Evolutionary conservation across 257 asterid species (phyloP).

Genomic region (Scutellaria barbata): DNA sequence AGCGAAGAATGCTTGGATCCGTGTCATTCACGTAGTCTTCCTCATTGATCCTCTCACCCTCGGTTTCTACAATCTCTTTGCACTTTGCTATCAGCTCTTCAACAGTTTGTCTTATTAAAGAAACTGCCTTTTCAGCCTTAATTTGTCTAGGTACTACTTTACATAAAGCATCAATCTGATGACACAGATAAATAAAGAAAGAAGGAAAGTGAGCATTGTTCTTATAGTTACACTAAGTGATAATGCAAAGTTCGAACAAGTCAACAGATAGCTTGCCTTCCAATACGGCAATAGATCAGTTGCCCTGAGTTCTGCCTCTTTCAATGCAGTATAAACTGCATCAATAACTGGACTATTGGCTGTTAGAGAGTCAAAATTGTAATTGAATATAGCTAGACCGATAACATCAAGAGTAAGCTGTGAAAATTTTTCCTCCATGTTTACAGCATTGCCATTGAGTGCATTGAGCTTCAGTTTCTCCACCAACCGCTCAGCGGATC

Average conservation of each 20-base stretch:
- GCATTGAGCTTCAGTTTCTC: slow-evolving; percentile 69
- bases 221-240: slow-evolving; percentile 23
- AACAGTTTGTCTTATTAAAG: slow-evolving; percentile 74
- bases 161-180: slow-evolving; percentile 75
- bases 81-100: slow-evolving; percentile 88
- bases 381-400: slow-evolving; percentile 89
- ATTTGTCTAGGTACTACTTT: slow-evolving; percentile 85
- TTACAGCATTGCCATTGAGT: slow-evolving; percentile 67
- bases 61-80: slow-evolving; percentile 81
- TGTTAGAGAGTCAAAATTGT: slow-evolving; percentile 81
- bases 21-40: slow-evolving; percentile 88
- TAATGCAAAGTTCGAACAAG: slow-evolving; percentile 11
- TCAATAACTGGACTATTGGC: slow-evolving; percentile 90
- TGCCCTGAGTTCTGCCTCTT: slow-evolving; percentile 92
- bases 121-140: slow-evolving; percentile 88
- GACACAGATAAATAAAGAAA: background rate
- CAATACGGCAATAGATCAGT: slow-evolving; percentile 93
- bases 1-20: slow-evolving; percentile 94
- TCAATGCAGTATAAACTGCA: slow-evolving; percentile 91
- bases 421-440: slow-evolving; percentile 90
- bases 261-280: slow-evolving; percentile 64
- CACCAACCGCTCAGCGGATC: slow-evolving; percentile 88
- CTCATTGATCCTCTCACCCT: slow-evolving; percentile 88
- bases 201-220: slow-evolving; percentile 6
- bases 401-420: slow-evolving; percentile 97